A percentile compares a stretch with the other conserved stretches of the same genome.
These are phyloP conservation scores for Streptanthus diversifolius DNA, from an alignment of 345 rosid species.

Conservation along the genomic window DNA sequence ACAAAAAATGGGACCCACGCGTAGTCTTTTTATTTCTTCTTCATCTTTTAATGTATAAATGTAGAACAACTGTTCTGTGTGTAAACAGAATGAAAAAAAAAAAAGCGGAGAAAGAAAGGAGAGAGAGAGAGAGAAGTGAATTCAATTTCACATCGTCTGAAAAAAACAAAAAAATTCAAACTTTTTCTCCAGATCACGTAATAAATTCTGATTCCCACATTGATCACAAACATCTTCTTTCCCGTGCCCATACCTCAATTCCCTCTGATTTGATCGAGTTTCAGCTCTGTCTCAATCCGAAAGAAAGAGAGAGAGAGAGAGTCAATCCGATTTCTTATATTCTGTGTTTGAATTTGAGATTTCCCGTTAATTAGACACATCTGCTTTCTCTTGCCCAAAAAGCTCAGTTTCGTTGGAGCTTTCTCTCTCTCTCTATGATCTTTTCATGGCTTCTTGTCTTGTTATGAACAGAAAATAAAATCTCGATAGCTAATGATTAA, in stretches of 20 bases:
- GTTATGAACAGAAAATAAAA: neutral
- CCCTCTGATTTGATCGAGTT: constrained; percentile 15
- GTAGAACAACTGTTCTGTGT: constrained; percentile 22
- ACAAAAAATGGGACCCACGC: constrained; percentile 24
- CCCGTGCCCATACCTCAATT: constrained; percentile 45
- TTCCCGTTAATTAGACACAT: constrained; percentile 35
- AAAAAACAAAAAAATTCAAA: constrained; percentile 16
- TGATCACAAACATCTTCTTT: constrained; percentile 32
- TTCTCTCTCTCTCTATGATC: neutral
- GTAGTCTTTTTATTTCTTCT: neutral
- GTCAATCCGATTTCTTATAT: constrained; percentile 18
- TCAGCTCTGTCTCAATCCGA: neutral
- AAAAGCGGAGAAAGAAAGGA: neutral
- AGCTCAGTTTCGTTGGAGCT: constrained; percentile 36
- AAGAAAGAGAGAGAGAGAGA: constrained; percentile 7
- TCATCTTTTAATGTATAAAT: constrained; percentile 21
- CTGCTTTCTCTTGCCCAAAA: constrained; percentile 44
- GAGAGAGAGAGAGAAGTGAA: constrained; percentile 17
- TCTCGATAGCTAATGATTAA: constrained; percentile 1
- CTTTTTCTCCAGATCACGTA: neutral
- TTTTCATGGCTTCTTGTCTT: constrained; percentile 5
- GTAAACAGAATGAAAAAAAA: constrained; percentile 24
- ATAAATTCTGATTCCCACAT: constrained; percentile 36
- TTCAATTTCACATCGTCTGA: constrained; percentile 24
- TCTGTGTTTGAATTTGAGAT: constrained; percentile 24